A percentile compares a stretch with the other conserved stretches of the same genome.
phyloP scores from a whole-genome alignment of 257 asterid species.

The Dorcoceras hygrometricum region DNA sequence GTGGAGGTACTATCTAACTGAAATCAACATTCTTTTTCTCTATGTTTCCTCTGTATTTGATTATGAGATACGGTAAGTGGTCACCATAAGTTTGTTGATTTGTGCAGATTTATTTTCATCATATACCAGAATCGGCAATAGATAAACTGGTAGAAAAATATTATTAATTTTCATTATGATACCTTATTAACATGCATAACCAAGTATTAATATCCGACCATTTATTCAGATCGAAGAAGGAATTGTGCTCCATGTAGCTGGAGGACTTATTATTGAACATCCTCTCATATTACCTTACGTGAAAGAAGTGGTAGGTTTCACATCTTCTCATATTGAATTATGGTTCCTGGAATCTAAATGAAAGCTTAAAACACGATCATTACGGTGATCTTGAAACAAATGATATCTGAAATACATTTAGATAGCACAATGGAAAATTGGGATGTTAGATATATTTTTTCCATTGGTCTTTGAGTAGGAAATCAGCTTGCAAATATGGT shows the following conservation, averaged over 20 bases:
- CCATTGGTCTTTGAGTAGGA: no score
- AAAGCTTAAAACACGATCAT: conserved; percentile 2
- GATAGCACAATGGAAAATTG: not conserved
- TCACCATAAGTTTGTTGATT: no score
- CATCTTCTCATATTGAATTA: not conserved
- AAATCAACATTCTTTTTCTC: not conserved
- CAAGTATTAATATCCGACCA: conserved; percentile 9
- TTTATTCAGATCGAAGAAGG: conserved; percentile 73
- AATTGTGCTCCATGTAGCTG: conserved; percentile 79
- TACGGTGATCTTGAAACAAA: not conserved
- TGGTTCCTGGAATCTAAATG: not conserved
- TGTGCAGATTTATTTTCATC: conserved; percentile 79
- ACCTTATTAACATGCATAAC: conserved; percentile 10
- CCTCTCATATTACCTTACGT: conserved; percentile 74
- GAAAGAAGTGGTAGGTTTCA: conserved; percentile 69
- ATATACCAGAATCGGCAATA: conserved; percentile 67
- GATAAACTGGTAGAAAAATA: conserved; percentile 61
- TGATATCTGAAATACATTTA: not conserved
- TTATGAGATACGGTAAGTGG: no score
- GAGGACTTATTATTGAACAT: conserved; percentile 89
- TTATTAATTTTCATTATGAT: not conserved
- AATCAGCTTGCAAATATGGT: no score
- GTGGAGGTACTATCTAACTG: conserved; percentile 65
- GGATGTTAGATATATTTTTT: no score
- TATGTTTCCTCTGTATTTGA: no score